These are phyloP conservation scores for Cucurbita argyrosperma DNA, from an alignment of 306 rosid genomes.

Conservation along the genomic window DNA sequence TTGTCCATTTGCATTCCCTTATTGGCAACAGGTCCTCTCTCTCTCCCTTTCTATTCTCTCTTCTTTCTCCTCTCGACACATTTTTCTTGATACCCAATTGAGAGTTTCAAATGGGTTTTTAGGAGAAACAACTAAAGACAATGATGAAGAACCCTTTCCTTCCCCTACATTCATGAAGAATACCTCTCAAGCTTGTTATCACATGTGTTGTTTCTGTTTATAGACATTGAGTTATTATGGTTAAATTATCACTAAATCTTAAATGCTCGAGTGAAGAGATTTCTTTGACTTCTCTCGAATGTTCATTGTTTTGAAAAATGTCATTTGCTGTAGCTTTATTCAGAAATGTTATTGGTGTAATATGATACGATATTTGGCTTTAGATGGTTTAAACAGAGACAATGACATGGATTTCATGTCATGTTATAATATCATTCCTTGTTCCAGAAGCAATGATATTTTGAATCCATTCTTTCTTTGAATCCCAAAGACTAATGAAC, in stretches of 20 bases:
- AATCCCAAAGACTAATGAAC: neutral
- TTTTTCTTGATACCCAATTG: neutral
- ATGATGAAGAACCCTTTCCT: neutral
- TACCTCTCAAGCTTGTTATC: neutral
- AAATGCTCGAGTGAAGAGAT: neutral
- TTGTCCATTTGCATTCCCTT: constrained; percentile 74
- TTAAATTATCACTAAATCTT: neutral
- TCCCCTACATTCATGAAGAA: neutral
- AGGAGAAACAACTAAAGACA: too few relatives aligned
- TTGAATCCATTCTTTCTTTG: neutral
- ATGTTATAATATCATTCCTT: too few relatives aligned
- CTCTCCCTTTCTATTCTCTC: neutral
- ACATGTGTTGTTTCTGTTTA: neutral
- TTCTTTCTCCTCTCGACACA: neutral
- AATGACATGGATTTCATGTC: neutral
- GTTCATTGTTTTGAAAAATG: neutral
- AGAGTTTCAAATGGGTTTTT: neutral
- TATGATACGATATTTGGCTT: neutral
- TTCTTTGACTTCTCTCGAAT: neutral
- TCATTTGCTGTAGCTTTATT: neutral
- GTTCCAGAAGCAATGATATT: neutral
- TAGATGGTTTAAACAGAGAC: neutral
- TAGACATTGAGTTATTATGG: neutral
- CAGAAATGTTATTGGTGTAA: neutral
- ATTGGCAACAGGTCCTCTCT: constrained; percentile 67